These are phyloP conservation scores for Desmodesmus armatus DNA, from an alignment of 139 green algal genomes.

Conservation along the genomic window DNA sequence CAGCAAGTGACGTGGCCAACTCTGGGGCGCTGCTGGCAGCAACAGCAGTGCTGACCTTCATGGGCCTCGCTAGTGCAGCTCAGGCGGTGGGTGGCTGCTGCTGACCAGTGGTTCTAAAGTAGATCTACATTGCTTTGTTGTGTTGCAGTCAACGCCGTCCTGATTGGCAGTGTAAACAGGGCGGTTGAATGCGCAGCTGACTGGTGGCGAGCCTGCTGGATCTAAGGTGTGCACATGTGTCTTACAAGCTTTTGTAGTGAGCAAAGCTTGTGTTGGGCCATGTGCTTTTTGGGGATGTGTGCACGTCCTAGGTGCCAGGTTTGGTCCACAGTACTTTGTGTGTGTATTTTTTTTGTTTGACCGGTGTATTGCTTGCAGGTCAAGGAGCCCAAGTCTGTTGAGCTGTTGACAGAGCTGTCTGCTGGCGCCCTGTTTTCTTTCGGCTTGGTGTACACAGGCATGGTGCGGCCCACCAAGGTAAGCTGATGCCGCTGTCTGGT, in stretches of 20 bases:
- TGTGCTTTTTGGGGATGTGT: too few relatives aligned
- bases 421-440: conserved; percentile 75
- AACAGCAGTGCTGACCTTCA: conserved; percentile 22
- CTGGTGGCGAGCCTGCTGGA: too few relatives aligned
- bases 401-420: conserved; percentile 45
- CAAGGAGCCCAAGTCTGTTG: conserved; percentile 28
- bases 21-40: conserved; percentile 29
- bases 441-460: conserved; percentile 74
- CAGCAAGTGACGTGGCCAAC: not conserved
- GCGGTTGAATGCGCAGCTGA: too few relatives aligned
- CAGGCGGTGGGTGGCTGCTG: not conserved
- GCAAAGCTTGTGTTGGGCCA: too few relatives aligned
- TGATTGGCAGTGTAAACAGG: too few relatives aligned
- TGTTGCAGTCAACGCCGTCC: too few relatives aligned
- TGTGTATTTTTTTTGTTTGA: not conserved
- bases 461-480: conserved; percentile 81
- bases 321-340: too few relatives aligned
- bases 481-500: not conserved
- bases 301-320: too few relatives aligned
- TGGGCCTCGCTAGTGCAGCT: not conserved
- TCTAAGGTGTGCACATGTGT: too few relatives aligned
- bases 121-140: too few relatives aligned
- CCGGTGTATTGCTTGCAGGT: not conserved
- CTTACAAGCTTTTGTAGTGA: too few relatives aligned
- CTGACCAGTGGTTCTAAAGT: not conserved